Evolutionary conservation across 2,329 filamentous ascomycete genomes (phyloP).

Genomic region (Mycosphaerelloides madeirae): DNA sequence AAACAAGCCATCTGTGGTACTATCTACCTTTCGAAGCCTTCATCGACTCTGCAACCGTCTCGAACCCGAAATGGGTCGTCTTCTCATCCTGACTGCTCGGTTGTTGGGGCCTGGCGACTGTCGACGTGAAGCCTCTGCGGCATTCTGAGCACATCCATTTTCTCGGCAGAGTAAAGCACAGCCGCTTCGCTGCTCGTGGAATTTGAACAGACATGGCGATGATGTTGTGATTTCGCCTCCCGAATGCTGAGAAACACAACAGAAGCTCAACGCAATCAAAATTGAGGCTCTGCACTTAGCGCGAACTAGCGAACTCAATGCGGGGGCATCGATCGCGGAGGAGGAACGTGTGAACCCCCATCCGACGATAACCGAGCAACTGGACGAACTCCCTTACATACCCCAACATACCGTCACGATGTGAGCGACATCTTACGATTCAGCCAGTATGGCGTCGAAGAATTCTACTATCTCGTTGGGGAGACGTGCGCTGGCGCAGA

Average conservation of each 20-base stretch:
- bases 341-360: no score
- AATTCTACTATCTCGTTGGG: constrained; percentile 9
- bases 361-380: constrained; percentile 4
- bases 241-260: not conserved
- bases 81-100: constrained; percentile 40
- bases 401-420: not conserved
- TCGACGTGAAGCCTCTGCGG: constrained; percentile 19
- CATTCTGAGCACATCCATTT: constrained; percentile 23
- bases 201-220: constrained; percentile 21
- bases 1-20: not conserved
- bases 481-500: constrained; percentile 3
- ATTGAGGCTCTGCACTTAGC: constrained; percentile 8
- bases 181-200: constrained; percentile 30
- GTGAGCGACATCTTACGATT: not conserved
- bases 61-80: constrained; percentile 86
- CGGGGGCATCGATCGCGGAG: no score
- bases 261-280: no score
- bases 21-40: constrained; percentile 62
- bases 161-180: constrained; percentile 20
- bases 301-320: constrained; percentile 1
- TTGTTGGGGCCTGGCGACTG: constrained; percentile 30
- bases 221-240: not conserved
- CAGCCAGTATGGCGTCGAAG: constrained; percentile 13
- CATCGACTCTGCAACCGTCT: constrained; percentile 74
- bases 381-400: not conserved